Evolutionary conservation across 2,329 filamentous ascomycete genomes (phyloP).

Genomic region (Berkeleyomyces basicola): DNA sequence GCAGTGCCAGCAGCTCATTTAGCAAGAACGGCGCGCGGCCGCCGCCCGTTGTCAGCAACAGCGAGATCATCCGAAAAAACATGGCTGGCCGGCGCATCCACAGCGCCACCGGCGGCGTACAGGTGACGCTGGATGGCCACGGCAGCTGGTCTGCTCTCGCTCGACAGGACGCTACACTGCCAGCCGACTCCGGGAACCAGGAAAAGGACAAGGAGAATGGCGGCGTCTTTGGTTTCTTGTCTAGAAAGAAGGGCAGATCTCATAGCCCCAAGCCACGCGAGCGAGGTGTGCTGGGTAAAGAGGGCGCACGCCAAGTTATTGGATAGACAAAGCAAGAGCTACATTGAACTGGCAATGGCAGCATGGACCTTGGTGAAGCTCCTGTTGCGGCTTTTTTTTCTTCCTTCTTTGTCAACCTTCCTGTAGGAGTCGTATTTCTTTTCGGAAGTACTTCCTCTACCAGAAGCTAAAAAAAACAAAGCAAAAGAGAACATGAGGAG

Average conservation of each 20-base stretch:
- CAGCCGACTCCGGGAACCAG: constrained; percentile 43
- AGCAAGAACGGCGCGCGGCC: constrained; percentile 1
- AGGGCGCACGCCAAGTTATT: constrained; percentile 74
- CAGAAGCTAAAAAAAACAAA: no score
- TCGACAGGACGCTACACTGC: constrained; percentile 62
- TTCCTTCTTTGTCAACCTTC: background rate
- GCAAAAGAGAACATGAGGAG: no score
- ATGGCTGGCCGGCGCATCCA: constrained; percentile 41
- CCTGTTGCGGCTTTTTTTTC: background rate
- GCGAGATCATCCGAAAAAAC: constrained; percentile 10
- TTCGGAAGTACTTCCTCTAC: no score
- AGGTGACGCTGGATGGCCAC: constrained; percentile 77
- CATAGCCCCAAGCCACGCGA: constrained; percentile 91
- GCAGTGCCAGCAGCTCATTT: constrained; percentile 8
- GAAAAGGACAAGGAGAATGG: constrained; percentile 42
- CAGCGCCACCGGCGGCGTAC: constrained; percentile 68
- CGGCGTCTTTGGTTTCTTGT: constrained; percentile 81
- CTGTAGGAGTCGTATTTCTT: no score
- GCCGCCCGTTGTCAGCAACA: background rate
- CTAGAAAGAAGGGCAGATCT: constrained; percentile 74
- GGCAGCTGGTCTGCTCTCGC: constrained; percentile 87
- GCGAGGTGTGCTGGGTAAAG: constrained; percentile 82
- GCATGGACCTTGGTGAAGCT: background rate
- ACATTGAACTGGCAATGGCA: background rate
- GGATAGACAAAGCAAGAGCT: constrained; percentile 27